phyloP scores from a whole-genome alignment of 495 filamentous ascomycete species.

The Lepraria neglecta region DNA sequence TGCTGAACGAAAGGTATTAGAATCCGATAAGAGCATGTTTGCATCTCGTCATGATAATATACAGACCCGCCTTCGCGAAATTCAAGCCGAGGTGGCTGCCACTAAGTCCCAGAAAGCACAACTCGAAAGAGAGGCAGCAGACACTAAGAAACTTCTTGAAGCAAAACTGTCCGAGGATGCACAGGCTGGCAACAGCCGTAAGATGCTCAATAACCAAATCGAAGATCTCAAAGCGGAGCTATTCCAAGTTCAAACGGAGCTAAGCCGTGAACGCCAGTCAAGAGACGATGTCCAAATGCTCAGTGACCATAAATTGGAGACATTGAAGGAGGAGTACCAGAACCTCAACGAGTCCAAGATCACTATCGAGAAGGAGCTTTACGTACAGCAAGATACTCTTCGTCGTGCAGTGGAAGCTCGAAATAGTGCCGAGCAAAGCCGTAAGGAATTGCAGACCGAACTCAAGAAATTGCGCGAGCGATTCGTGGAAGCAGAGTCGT shows the following conservation, averaged over 20 bases:
- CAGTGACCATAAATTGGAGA: constrained; percentile 76
- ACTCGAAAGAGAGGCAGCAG: constrained; percentile 79
- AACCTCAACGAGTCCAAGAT: constrained; percentile 93
- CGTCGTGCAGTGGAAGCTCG: constrained; percentile 80
- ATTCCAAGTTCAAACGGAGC: constrained; percentile 76
- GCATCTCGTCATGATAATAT: constrained; percentile 72
- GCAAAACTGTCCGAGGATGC: constrained; percentile 84
- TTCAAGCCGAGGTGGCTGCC: constrained; percentile 81
- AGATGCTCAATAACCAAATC: constrained; percentile 80
- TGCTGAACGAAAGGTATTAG: constrained; percentile 66
- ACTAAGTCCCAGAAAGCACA: constrained; percentile 77
- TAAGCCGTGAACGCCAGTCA: constrained; percentile 91
- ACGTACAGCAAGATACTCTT: constrained; percentile 90
- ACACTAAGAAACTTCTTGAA: constrained; percentile 79
- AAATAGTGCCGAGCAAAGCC: constrained; percentile 70
- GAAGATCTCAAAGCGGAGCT: constrained; percentile 79
- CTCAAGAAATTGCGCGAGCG: constrained; percentile 74
- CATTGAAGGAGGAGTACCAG: constrained; percentile 76
- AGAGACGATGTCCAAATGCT: constrained; percentile 91
- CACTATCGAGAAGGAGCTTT: constrained; percentile 96
- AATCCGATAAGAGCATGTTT: constrained; percentile 65
- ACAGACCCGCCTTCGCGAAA: constrained; percentile 67
- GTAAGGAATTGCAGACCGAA: constrained; percentile 82
- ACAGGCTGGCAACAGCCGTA: constrained; percentile 76
- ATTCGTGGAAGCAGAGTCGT: constrained; percentile 76